phyloP scores from a whole-genome alignment of 768 basidiomycete species.

The Pulveroboletus ravenelii region DNA sequence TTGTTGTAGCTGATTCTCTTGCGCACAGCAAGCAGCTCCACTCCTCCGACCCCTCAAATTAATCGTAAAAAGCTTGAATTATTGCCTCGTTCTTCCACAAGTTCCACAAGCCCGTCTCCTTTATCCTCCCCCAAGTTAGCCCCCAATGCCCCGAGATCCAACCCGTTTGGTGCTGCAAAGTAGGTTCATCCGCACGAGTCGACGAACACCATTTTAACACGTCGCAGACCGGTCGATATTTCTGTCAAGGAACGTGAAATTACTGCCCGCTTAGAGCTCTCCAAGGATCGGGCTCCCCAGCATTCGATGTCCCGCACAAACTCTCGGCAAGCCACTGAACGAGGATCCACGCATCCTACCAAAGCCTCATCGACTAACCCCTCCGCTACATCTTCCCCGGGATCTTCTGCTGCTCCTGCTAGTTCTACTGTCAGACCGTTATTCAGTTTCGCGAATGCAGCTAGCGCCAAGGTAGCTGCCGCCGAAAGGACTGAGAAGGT shows the following conservation, averaged over 20 bases:
- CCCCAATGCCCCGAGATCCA: conserved; percentile 47
- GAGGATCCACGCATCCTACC: conserved; percentile 29
- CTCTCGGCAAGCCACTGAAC: conserved; percentile 45
- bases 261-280: conserved; percentile 51
- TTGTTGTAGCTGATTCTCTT: conserved; percentile 7
- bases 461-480: conserved; percentile 34
- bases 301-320: conserved; percentile 48
- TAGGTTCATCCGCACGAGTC: conserved; percentile 31
- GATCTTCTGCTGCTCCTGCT: conserved; percentile 28
- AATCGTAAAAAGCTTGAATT: conserved; percentile 80
- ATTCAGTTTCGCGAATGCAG: conserved; percentile 80
- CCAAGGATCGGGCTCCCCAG: conserved; percentile 32
- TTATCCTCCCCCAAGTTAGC: conserved; percentile 75
- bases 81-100: conserved; percentile 68
- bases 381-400: conserved; percentile 8
- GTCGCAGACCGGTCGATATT: conserved; percentile 78
- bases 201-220: conserved; percentile 6
- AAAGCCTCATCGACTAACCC: conserved; percentile 32
- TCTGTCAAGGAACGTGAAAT: conserved; percentile 72
- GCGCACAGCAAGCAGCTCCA: conserved; percentile 57
- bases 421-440: conserved; percentile 57
- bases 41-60: conserved; percentile 78
- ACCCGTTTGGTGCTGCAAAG: conserved; percentile 88
- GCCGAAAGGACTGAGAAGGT: conserved; percentile 13
- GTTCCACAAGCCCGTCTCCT: conserved; percentile 67